phyloP scores from a whole-genome alignment of 768 basidiomycete species.

The Boletus rex-veris region DNA sequence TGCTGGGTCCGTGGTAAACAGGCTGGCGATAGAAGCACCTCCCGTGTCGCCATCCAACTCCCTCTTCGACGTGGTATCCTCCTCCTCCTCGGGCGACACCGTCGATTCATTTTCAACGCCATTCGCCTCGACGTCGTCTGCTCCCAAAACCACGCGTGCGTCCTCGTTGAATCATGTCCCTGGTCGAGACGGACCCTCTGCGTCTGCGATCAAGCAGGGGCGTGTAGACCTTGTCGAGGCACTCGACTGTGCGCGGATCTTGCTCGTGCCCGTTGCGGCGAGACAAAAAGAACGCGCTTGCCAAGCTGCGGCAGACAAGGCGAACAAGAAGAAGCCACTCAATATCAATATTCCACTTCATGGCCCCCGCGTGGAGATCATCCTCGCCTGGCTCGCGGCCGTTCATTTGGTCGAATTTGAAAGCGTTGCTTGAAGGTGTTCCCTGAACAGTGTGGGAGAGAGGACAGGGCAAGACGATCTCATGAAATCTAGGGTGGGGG shows the following conservation, averaged over 20 bases:
- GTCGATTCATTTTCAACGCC: constrained; percentile 11
- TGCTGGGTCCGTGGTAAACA: constrained; percentile 36
- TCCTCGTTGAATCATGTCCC: constrained; percentile 19
- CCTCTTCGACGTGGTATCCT: constrained; percentile 20
- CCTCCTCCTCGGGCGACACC: constrained; percentile 23
- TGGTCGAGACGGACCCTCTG: constrained; percentile 20
- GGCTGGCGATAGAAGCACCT: constrained; percentile 41
- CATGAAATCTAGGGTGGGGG: constrained; percentile 12
- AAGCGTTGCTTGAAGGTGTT: constrained; percentile 19
- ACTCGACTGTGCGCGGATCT: constrained; percentile 66
- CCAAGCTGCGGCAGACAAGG: constrained; percentile 49
- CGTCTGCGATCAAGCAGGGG: constrained; percentile 14
- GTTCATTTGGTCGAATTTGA: constrained; percentile 78
- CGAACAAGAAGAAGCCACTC: constrained; percentile 51
- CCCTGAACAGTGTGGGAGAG: not conserved
- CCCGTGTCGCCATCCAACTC: constrained; percentile 25
- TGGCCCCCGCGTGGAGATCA: constrained; percentile 81
- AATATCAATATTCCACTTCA: constrained; percentile 81
- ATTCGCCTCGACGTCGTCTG: constrained; percentile 25
- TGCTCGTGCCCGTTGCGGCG: constrained; percentile 67
- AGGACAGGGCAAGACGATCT: constrained; percentile 6
- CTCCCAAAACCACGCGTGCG: constrained; percentile 10
- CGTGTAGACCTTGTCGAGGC: constrained; percentile 46
- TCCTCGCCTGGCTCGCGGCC: constrained; percentile 82
- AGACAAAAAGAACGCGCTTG: constrained; percentile 60